Base-by-base conservation (phyloP, 169 alveolate species). In the Plasmodium knowlesi region DNA sequence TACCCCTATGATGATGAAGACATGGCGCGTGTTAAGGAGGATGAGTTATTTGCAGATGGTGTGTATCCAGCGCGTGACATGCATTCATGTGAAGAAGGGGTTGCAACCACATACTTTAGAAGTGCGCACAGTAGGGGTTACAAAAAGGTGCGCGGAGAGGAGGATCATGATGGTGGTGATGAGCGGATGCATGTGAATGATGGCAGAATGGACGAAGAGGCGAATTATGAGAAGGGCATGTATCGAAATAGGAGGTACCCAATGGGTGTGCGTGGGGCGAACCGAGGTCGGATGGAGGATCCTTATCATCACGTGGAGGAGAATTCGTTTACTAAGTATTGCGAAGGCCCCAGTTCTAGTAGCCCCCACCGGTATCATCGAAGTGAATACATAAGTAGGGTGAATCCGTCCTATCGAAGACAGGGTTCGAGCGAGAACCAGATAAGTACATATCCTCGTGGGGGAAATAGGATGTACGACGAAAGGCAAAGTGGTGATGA, bases 401-500 rank as follows among this genome's bases (percentile, higher is more conserved):
- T 25, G 37, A 67, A 67, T n/a, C 41, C 37, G 5, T 67, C 76
- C 39, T 28, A 67, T 67, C 12, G 76, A 25, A 19, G 76, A 9
- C 32, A 67, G 2, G 76, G n/a, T 67, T 67, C 76, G 41, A 71
- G 50, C 30, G 92, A 84, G 5, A 41, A 71, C n/a, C 57, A 54
- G 32, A 43, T 19, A n/a, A 84, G 41, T 0, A 9, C 37, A 0
- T 84, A 84, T 37, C 6, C 92, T 10, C 46, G 83, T 70, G 70
- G 14, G 32, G 57, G 34, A 16, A 84, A 43, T 84, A 28, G 25
- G 22, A 28, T 32, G 54, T 84, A 84, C 43, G 54, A 84, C 5
- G 73, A 79, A 41, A 16, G 25, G 34, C 54, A 28, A 0, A 25
- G 39, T 70, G 28, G 72, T 70, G 41, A 28, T 22, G 9, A 22